A percentile compares a stretch with the other conserved stretches of the same genome.
Evolutionary conservation across 148 eudicot species (phyloP).

Genomic region (Selenicereus undatus): DNA sequence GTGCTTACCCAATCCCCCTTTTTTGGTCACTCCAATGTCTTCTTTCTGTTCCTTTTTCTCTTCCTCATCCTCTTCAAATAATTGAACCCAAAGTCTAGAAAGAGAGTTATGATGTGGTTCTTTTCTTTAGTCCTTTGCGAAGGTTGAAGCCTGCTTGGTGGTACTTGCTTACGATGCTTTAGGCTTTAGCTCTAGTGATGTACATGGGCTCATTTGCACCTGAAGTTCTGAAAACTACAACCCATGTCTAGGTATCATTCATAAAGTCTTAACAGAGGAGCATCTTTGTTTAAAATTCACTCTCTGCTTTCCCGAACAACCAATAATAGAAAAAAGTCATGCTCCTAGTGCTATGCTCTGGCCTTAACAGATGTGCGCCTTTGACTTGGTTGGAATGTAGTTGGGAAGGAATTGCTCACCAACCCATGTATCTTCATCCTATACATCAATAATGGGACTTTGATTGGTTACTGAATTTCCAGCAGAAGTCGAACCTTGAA

Average conservation of each 20-base stretch:
- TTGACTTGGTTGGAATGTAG: not conserved
- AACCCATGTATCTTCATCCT: not conserved
- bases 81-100: not conserved
- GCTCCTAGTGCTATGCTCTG: not conserved
- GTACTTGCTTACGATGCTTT: not conserved
- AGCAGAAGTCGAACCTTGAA: not conserved
- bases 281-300: not conserved
- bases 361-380: not conserved
- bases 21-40: not conserved
- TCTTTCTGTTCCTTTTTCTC: not conserved
- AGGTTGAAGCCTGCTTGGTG: not conserved
- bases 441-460: not conserved
- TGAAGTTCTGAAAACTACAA: not conserved
- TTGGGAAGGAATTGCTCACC: not conserved
- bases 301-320: not conserved
- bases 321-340: not conserved
- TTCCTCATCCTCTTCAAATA: not conserved
- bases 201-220: not conserved
- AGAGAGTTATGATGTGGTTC: not conserved
- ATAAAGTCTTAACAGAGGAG: not conserved
- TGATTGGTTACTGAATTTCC: not conserved
- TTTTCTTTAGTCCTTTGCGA: not conserved
- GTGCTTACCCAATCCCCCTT: not conserved
- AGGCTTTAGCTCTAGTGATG: not conserved
- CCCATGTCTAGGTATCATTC: not conserved